Evolutionary conservation across 177 flowering plant species (phyloP).

Genomic region (Vitis hybrid): DNA sequence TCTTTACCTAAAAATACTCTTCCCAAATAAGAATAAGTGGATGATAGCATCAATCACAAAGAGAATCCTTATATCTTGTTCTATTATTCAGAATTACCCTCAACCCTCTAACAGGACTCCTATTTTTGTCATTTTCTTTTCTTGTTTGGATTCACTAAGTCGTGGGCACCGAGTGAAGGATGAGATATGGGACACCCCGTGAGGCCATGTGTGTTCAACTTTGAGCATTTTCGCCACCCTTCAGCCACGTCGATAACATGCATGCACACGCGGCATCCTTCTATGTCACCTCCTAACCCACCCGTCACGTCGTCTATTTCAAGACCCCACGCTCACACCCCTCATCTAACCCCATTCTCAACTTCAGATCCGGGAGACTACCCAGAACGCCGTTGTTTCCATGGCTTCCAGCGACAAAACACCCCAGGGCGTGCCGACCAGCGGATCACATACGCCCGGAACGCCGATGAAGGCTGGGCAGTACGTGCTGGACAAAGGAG

Average conservation of each 20-base stretch:
- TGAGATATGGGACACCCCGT: too few relatives aligned
- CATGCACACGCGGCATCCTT: slow-evolving; percentile 9
- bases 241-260: slow-evolving; percentile 14
- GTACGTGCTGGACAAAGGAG: slow-evolving; percentile 61
- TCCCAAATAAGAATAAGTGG: too few relatives aligned
- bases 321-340: not conserved
- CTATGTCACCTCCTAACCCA: not conserved
- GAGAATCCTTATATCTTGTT: too few relatives aligned
- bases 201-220: not conserved
- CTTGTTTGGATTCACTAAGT: too few relatives aligned
- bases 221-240: not conserved
- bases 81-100: too few relatives aligned
- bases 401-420: slow-evolving; percentile 42
- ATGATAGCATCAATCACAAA: too few relatives aligned
- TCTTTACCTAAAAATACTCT: too few relatives aligned
- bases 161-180: too few relatives aligned
- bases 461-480: slow-evolving; percentile 52
- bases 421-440: slow-evolving; percentile 11
- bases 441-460: slow-evolving; percentile 38
- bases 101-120: too few relatives aligned
- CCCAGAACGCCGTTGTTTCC: not conserved
- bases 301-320: slow-evolving; percentile 6
- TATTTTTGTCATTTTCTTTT: too few relatives aligned
- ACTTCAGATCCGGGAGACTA: not conserved
- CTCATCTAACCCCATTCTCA: not conserved